Conservation (phyloP, 1,284 basidiomycete species). For the Ganoderma sinense region DNA sequence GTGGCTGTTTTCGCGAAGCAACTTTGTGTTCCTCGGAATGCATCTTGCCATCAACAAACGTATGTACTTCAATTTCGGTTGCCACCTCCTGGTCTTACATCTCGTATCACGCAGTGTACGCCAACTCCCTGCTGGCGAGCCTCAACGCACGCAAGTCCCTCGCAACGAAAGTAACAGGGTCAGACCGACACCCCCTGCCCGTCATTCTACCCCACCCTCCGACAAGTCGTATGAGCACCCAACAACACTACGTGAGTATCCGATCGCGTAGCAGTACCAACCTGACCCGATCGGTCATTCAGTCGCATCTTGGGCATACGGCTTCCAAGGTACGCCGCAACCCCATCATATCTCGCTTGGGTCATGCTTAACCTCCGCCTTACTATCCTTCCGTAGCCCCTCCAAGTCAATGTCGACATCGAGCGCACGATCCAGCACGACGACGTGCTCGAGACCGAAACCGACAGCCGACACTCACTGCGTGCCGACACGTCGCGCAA, state of each 20-base stretch:
- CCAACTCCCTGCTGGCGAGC: constrained; percentile 35
- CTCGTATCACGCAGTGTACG: constrained; percentile 27
- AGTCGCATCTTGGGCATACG: neutral
- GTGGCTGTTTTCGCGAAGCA: constrained; percentile 35
- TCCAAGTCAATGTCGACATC: constrained; percentile 28
- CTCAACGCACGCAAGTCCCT: constrained; percentile 26
- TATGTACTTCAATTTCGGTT: constrained; percentile 15
- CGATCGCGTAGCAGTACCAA: neutral
- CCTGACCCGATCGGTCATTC: neutral
- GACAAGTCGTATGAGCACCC: neutral
- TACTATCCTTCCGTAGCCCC: neutral
- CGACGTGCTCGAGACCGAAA: constrained; percentile 8
- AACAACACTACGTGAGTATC: constrained; percentile 10
- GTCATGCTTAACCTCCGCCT: neutral
- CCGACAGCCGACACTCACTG: neutral
- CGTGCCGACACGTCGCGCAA: constrained; percentile 1
- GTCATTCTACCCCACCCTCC: constrained; percentile 17
- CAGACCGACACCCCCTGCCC: constrained; percentile 24
- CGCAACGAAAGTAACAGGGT: constrained; percentile 17
- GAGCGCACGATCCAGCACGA: constrained; percentile 27
- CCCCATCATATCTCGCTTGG: neutral
- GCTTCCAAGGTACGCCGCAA: neutral
- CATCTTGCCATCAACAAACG: constrained; percentile 38
- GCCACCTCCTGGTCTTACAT: neutral
- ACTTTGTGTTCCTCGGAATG: constrained; percentile 35